phyloP scores from a whole-genome alignment of 306 rosid genomes.

The Lathyrus sativus region DNA sequence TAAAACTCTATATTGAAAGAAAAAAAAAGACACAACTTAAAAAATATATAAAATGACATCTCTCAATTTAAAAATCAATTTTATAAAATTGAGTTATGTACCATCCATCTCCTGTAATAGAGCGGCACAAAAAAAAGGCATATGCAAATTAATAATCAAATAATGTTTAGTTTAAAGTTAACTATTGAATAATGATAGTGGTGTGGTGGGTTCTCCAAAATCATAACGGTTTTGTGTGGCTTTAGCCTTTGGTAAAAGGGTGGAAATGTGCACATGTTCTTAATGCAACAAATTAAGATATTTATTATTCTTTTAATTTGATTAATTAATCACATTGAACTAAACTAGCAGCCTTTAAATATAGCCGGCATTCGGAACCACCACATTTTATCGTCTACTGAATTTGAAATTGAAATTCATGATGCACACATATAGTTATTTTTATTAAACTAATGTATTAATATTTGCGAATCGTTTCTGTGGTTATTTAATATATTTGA shows the following conservation, averaged over 20 bases:
- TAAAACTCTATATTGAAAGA: too few relatives aligned
- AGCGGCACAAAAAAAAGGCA: too few relatives aligned
- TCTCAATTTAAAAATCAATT: too few relatives aligned
- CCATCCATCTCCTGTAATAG: too few relatives aligned
- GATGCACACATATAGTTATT: background rate
- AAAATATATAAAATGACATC: too few relatives aligned
- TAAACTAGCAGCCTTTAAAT: slow-evolving; percentile 16
- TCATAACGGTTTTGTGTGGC: slow-evolving; percentile 1
- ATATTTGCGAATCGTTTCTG: background rate
- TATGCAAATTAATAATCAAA: too few relatives aligned
- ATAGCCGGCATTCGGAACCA: slow-evolving; percentile 41
- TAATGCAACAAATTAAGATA: slow-evolving; percentile 26
- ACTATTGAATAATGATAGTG: slow-evolving; percentile 25
- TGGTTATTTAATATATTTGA: background rate
- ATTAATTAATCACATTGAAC: background rate
- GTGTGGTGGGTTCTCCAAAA: slow-evolving; percentile 18
- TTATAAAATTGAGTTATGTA: too few relatives aligned
- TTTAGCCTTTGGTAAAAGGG: background rate
- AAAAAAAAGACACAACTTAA: too few relatives aligned
- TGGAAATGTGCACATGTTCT: slow-evolving; percentile 41
- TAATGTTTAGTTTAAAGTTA: background rate
- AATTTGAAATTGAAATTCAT: background rate
- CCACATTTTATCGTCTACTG: background rate
- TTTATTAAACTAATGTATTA: background rate
- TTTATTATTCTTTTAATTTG: background rate